phyloP scores from a whole-genome alignment of 306 rosid genomes.

The Corylus americana region DNA sequence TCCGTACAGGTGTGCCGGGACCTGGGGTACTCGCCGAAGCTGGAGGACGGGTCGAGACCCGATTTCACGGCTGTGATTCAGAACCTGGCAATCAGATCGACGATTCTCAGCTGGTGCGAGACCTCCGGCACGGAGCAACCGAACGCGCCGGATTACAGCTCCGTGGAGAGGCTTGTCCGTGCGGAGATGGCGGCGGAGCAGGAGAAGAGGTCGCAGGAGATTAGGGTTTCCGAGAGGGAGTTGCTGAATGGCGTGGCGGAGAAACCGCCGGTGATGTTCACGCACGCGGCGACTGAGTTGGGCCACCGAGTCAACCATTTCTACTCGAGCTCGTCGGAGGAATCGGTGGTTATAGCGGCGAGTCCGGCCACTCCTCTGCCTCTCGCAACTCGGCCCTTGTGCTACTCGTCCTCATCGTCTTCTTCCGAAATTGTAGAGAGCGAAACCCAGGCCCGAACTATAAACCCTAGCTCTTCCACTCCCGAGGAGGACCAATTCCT shows the following conservation, averaged over 20 bases:
- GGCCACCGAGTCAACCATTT: constrained; percentile 58
- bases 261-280: constrained; percentile 54
- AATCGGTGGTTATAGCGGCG: constrained; percentile 40
- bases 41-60: constrained; percentile 66
- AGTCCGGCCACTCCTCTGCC: constrained; percentile 68
- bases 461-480: constrained; percentile 36
- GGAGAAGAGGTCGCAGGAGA: background rate
- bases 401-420: constrained; percentile 65
- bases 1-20: constrained; percentile 60
- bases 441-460: constrained; percentile 32
- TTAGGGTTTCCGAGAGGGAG: constrained; percentile 77
- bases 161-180: constrained; percentile 45
- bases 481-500: constrained; percentile 46
- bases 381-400: constrained; percentile 64
- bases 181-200: constrained; percentile 30
- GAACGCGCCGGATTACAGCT: constrained; percentile 45
- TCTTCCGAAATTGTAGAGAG: constrained; percentile 41
- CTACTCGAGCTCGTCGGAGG: constrained; percentile 56
- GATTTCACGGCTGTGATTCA: constrained; percentile 72
- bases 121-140: constrained; percentile 39
- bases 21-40: constrained; percentile 44
- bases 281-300: constrained; percentile 88
- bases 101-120: constrained; percentile 69
- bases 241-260: constrained; percentile 66
- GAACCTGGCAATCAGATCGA: constrained; percentile 58